Base-by-base conservation (phyloP, 2,329 filamentous ascomycete genomes). In the Colletotrichum sublineola region DNA sequence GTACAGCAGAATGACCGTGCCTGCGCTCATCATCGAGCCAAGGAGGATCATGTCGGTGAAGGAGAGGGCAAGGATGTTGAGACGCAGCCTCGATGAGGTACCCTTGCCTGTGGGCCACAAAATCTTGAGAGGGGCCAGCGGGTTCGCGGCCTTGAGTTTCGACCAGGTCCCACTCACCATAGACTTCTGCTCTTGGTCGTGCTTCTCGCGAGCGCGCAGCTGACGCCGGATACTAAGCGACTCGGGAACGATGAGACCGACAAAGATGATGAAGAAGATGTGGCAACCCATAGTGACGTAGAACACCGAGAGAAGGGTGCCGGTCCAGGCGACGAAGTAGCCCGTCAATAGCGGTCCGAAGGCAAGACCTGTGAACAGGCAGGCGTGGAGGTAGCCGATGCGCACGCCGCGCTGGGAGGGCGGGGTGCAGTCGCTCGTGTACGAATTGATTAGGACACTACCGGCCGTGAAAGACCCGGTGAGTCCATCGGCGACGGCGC, bases 381-480 rank as follows among this genome's bases (percentile, higher is more conserved):
- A 95, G 14, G 94, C 95, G 77, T 98, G 94, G 77, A 98, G 92
- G 79, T 95, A 96, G 8, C 94, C 95, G 80, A 98, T 96, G 5
- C 91, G 90, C 9, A 97, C 93, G 72, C 92, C 93, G 29, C 96
- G 91, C 77, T 90, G 90, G 40, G 93, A 92, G 0, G 95, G 93
- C 5, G 93, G 86, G 0, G 95, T 96, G 81, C 94, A 97, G 81
- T 99, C 96, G 52, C 94, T 92, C 15, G 93, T 92, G 81, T 98
- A 99, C 0, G 96, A 94, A 80, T 97, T 92, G 31, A 90, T 91
- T 70, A 97, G 84, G 29, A 92, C 84, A 57, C 92, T 93, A 38
- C 92, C 92, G 0, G 94, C 90, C 1, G 95, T 97, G 80, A 98
- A 97, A 0, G 95, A 97, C 9, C 96, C 96, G 12, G 91, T 91